A percentile compares a stretch with the other conserved stretches of the same genome.
phyloP scores from a whole-genome alignment of 257 asterid genomes.

The Lantana camara region DNA sequence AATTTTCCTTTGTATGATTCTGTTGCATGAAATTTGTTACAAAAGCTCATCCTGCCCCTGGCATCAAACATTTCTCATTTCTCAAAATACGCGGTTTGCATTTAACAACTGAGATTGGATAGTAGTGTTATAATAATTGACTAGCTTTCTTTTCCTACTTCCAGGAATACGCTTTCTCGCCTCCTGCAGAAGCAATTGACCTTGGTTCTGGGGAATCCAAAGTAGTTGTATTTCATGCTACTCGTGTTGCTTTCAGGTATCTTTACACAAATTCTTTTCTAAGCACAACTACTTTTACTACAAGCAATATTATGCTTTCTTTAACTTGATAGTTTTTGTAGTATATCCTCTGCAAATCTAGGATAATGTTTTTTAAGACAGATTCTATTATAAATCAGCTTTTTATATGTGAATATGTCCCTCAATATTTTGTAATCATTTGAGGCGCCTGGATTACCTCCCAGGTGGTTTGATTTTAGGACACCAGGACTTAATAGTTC shows the following conservation, averaged over 20 bases:
- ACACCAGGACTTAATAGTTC: too few relatives aligned
- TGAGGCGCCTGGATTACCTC: too few relatives aligned
- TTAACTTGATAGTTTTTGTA: constrained; percentile 16
- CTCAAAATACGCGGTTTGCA: constrained; percentile 3
- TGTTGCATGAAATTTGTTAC: constrained; percentile 12
- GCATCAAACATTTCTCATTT: constrained; percentile 18
- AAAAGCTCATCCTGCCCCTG: constrained; percentile 3
- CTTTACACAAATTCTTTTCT: constrained; percentile 10
- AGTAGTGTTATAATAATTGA: constrained; percentile 23
- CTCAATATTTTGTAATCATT: constrained; percentile 6
- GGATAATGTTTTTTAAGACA: background rate
- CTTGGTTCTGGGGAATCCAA: constrained; percentile 91
- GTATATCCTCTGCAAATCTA: constrained; percentile 11
- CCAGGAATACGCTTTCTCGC: constrained; percentile 95
- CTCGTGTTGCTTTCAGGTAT: constrained; percentile 95
- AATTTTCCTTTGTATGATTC: background rate
- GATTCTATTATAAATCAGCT: constrained; percentile 2
- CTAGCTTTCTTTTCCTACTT: constrained; percentile 33
- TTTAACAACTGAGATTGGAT: constrained; percentile 25
- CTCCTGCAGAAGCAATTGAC: constrained; percentile 87
- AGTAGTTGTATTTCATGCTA: constrained; percentile 80
- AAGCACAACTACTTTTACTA: constrained; percentile 7
- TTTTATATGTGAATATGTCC: constrained; percentile 1
- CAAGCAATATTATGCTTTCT: constrained; percentile 26
- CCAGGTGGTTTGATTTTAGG: too few relatives aligned